Percentiles rank a stretch among this genome's conserved stretches.
Conservation (phyloP, 495 filamentous ascomycete genomes). For the Podospora tetraspora region DNA sequence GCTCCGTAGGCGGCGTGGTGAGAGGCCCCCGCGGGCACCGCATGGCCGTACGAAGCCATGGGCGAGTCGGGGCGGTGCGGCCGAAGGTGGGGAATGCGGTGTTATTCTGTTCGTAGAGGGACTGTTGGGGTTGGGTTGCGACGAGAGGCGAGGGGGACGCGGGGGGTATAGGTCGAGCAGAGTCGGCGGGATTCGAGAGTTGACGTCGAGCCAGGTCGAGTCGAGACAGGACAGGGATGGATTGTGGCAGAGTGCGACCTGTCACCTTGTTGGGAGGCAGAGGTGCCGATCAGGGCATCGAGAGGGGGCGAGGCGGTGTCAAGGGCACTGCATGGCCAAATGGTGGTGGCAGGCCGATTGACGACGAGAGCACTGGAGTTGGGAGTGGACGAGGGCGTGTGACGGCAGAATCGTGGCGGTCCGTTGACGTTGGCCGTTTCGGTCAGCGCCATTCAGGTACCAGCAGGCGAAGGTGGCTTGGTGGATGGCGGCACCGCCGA, state of each 20-base stretch:
- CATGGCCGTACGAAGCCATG: slow-evolving; percentile 46
- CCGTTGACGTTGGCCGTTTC: background rate
- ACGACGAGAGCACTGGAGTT: background rate
- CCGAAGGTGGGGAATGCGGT: background rate
- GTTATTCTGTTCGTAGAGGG: background rate
- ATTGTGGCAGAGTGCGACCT: background rate
- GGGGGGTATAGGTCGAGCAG: background rate
- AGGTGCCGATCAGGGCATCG: background rate
- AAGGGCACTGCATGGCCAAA: background rate
- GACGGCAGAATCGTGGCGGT: background rate
- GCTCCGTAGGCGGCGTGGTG: slow-evolving; percentile 33
- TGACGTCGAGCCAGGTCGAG: background rate
- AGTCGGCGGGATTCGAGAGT: background rate
- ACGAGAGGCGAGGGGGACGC: background rate
- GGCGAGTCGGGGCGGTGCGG: background rate
- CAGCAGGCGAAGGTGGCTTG: background rate
- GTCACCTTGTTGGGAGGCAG: background rate
- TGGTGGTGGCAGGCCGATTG: background rate
- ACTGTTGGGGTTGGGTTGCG: background rate
- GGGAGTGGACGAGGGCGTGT: background rate
- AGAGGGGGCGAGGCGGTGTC: background rate
- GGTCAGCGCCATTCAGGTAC: background rate
- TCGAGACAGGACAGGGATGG: background rate
- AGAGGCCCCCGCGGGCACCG: slow-evolving; percentile 31
- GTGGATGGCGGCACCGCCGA: background rate